These are phyloP conservation scores for Suillus plorans DNA, from an alignment of 768 basidiomycete genomes.

Conservation along the genomic window DNA sequence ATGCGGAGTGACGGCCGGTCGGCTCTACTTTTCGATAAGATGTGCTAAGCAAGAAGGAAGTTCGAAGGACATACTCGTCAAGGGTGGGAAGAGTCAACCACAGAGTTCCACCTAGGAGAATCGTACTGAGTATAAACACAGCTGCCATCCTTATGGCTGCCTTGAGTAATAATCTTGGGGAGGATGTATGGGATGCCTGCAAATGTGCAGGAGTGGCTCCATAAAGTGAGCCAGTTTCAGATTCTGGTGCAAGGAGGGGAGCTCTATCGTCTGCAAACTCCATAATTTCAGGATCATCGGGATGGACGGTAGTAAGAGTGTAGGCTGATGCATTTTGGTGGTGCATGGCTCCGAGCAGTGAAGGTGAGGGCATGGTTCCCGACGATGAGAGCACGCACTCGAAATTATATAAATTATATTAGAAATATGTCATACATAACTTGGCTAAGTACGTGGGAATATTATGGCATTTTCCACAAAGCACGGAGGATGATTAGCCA, in stretches of 20 bases:
- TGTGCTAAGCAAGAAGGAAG: not conserved
- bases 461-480: slow-evolving; percentile 25
- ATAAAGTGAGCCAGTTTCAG: slow-evolving; percentile 43
- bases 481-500: slow-evolving; percentile 16
- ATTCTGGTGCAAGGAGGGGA: slow-evolving; percentile 42
- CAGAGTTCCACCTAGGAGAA: slow-evolving; percentile 73
- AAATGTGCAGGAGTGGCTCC: slow-evolving; percentile 45
- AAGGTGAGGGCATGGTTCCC: slow-evolving; percentile 13
- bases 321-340: slow-evolving; percentile 50
- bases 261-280: slow-evolving; percentile 35
- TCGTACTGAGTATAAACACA: slow-evolving; percentile 69
- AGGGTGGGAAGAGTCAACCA: slow-evolving; percentile 79
- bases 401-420: slow-evolving; percentile 9
- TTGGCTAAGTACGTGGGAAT: slow-evolving; percentile 13
- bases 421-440: not conserved
- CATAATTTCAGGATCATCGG: slow-evolving; percentile 20
- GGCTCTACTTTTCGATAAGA: slow-evolving; percentile 44
- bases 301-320: slow-evolving; percentile 61
- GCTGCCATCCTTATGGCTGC: slow-evolving; percentile 83
- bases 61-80: slow-evolving; percentile 57
- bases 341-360: slow-evolving; percentile 14
- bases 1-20: slow-evolving; percentile 78
- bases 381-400: not conserved
- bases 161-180: slow-evolving; percentile 65
- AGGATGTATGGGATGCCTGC: slow-evolving; percentile 31